phyloP scores from a whole-genome alignment of 306 rosid species.

The Malus sylvestris region DNA sequence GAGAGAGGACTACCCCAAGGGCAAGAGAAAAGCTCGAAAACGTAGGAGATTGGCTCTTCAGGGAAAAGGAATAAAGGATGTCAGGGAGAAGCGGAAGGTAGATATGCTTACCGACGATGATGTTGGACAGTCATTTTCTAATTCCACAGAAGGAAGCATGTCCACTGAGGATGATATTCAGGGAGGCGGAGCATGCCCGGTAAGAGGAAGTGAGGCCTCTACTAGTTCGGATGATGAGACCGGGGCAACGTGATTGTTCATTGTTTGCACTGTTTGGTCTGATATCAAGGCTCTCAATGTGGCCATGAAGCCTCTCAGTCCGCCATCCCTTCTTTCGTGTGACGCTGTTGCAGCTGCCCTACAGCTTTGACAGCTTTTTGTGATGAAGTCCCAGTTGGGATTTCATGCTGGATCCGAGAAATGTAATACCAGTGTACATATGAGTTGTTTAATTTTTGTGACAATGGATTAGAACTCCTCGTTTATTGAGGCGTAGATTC shows the following conservation, averaged over 20 bases:
- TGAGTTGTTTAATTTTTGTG: slow-evolving; percentile 10
- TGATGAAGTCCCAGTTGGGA: neutral
- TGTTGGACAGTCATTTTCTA: slow-evolving; percentile 44
- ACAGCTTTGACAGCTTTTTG: neutral
- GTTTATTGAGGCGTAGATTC: neutral
- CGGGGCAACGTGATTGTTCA: slow-evolving; percentile 32
- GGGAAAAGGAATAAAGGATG: slow-evolving; percentile 80
- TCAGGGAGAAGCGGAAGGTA: slow-evolving; percentile 59
- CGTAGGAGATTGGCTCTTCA: slow-evolving; percentile 89
- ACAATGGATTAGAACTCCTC: neutral
- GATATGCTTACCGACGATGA: slow-evolving; percentile 56
- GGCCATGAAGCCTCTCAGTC: neutral
- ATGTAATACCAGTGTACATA: slow-evolving; percentile 16
- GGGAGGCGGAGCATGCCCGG: slow-evolving; percentile 42
- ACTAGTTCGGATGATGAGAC: slow-evolving; percentile 72
- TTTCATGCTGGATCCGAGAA: neutral
- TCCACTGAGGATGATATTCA: slow-evolving; percentile 72
- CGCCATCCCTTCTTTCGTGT: neutral
- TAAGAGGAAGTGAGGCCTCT: slow-evolving; percentile 61
- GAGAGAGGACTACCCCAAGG: slow-evolving; percentile 87
- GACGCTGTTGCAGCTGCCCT: neutral
- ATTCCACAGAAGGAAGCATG: slow-evolving; percentile 74
- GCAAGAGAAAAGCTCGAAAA: slow-evolving; percentile 87
- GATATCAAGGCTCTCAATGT: neutral
- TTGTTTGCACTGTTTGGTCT: neutral